A percentile compares a stretch with the other conserved stretches of the same genome.
phyloP scores from a whole-genome alignment of 2,329 filamentous ascomycete genomes.

The Xylariaceae sp. region DNA sequence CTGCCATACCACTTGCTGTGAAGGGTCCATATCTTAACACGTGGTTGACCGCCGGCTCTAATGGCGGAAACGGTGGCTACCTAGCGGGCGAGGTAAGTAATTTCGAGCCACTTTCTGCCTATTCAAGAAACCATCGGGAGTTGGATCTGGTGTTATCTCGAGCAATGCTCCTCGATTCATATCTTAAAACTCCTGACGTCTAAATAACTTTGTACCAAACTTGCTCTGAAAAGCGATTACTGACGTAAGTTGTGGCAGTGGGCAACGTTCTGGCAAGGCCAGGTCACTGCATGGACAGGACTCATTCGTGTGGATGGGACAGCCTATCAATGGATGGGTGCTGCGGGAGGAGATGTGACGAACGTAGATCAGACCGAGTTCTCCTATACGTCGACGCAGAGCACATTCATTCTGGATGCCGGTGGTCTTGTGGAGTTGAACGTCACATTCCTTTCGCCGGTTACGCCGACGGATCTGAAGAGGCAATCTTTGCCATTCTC shows the following conservation, averaged over 20 bases:
- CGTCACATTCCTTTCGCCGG: conserved; percentile 66
- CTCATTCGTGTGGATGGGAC: conserved; percentile 64
- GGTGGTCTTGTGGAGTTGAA: conserved; percentile 59
- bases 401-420: conserved; percentile 65
- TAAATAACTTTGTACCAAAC: too few species aligned
- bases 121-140: too few species aligned
- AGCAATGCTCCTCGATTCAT: too few species aligned
- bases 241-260: conserved; percentile 35
- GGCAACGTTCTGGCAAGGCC: conserved; percentile 63
- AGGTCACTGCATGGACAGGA: conserved; percentile 63
- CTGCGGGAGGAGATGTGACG: conserved; percentile 41
- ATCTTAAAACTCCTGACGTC: too few species aligned
- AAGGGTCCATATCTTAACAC: conserved; percentile 71
- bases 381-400: conserved; percentile 69
- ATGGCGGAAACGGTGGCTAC: conserved; percentile 61
- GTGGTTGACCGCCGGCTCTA: conserved; percentile 60
- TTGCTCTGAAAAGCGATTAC: too few species aligned
- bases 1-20: conserved; percentile 68
- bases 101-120: too few species aligned
- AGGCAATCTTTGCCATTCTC: conserved; percentile 68
- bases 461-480: conserved; percentile 62
- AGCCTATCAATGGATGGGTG: conserved; percentile 66
- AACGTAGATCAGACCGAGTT: conserved; percentile 58
- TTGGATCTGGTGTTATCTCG: too few species aligned
- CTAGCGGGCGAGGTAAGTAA: conserved; percentile 51